These are phyloP conservation scores for Tetracladium marchalianum DNA, from an alignment of 495 filamentous ascomycete species.

Conservation along the genomic window DNA sequence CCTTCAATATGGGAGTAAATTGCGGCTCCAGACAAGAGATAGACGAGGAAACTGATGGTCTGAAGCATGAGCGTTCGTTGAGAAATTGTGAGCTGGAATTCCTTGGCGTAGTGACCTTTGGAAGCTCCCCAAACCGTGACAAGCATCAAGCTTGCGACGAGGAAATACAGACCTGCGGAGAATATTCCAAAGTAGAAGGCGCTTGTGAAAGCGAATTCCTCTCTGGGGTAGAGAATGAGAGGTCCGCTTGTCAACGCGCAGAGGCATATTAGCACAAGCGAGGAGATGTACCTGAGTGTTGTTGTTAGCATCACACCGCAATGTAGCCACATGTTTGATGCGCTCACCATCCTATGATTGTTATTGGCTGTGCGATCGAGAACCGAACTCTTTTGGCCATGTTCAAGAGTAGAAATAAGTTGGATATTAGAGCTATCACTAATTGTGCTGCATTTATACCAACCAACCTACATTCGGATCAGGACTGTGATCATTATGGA, in stretches of 20 bases:
- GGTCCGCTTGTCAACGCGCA: slow-evolving; percentile 43
- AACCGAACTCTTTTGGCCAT: slow-evolving; percentile 76
- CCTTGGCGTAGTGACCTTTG: slow-evolving; percentile 50
- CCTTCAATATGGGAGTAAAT: slow-evolving; percentile 63
- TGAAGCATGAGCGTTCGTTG: slow-evolving; percentile 85
- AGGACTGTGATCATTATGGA: not conserved
- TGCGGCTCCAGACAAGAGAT: slow-evolving; percentile 63
- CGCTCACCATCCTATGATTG: slow-evolving; percentile 40
- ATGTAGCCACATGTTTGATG: not conserved
- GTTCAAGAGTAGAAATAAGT: slow-evolving; percentile 67
- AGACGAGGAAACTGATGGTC: slow-evolving; percentile 68
- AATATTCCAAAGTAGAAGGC: slow-evolving; percentile 76
- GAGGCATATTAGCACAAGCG: slow-evolving; percentile 50
- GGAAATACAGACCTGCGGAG: slow-evolving; percentile 65
- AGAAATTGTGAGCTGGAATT: slow-evolving; percentile 61
- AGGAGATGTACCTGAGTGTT: slow-evolving; percentile 46
- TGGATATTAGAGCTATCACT: slow-evolving; percentile 57
- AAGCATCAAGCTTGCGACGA: slow-evolving; percentile 60
- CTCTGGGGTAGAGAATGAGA: slow-evolving; percentile 32
- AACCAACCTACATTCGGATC: slow-evolving; percentile 38
- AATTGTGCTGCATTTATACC: slow-evolving; percentile 69
- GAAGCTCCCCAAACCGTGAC: slow-evolving; percentile 59
- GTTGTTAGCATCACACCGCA: not conserved
- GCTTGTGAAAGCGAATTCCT: slow-evolving; percentile 50
- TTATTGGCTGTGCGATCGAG: slow-evolving; percentile 64